Conservation (phyloP, 768 basidiomycete species). For the Termitomyces sp. region DNA sequence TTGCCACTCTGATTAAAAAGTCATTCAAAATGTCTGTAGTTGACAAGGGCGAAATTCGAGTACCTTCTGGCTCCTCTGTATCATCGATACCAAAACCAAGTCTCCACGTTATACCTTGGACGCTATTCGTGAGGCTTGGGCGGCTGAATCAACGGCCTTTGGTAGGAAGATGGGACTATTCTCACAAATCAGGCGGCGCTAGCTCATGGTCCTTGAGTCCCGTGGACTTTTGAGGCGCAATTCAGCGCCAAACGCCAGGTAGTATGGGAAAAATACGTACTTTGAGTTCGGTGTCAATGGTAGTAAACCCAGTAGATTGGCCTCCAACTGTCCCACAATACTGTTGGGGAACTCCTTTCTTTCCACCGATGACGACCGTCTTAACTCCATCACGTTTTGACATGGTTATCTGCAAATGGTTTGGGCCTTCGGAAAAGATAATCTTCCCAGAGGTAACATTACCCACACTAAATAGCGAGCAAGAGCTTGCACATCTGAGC, state of each 20-base stretch:
- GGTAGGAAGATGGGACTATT: slow-evolving; percentile 1
- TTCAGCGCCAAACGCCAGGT: not conserved
- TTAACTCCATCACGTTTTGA: slow-evolving; percentile 49
- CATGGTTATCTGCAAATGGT: slow-evolving; percentile 46
- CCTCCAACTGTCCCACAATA: slow-evolving; percentile 63
- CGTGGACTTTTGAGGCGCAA: slow-evolving; percentile 28
- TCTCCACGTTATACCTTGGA: slow-evolving; percentile 60
- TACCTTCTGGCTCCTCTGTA: slow-evolving; percentile 49
- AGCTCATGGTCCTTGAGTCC: slow-evolving; percentile 47
- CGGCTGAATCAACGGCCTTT: not conserved
- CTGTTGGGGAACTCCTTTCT: slow-evolving; percentile 39
- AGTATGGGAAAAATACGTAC: slow-evolving; percentile 16
- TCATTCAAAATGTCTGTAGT: not conserved
- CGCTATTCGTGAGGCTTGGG: slow-evolving; percentile 41
- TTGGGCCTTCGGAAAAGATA: not conserved
- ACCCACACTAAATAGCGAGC: slow-evolving; percentile 38
- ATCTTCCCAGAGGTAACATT: not conserved
- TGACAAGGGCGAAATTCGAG: slow-evolving; percentile 7
- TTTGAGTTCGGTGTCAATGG: slow-evolving; percentile 58
- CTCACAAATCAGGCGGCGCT: slow-evolving; percentile 56
- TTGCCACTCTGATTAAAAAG: slow-evolving; percentile 44
- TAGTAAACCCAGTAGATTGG: slow-evolving; percentile 50
- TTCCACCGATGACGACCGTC: slow-evolving; percentile 51
- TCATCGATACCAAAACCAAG: slow-evolving; percentile 52
- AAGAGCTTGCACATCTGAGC: slow-evolving; percentile 40